Evolutionary conservation across 345 rosid species (phyloP), one percentile per base, ranked within the genome.

Genomic region (Populus nigra): DNA sequence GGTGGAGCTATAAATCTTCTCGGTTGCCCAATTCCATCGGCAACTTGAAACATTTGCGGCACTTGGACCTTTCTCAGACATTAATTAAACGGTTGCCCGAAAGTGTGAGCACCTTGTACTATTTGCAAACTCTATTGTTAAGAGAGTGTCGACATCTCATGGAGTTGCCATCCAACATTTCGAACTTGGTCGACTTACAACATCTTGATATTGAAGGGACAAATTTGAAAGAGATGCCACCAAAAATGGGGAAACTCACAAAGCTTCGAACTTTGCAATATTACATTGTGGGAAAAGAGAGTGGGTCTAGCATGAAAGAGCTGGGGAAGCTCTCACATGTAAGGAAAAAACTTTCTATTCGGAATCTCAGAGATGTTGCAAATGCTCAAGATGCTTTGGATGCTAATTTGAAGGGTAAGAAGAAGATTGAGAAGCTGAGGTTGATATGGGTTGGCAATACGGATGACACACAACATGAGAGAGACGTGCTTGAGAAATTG

Each of bases 11-110:
- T 5, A 27, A 62, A 11, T 43, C 47, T 43, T 43, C 62, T 8
- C 33, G 50, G 17, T 35, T 72, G 27, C 75, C 75, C 15, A n/a
- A 75, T 25, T 75, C 71, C 22, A 65, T 75, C 15, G 63, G 77
- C 11, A 15, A 65, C 55, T 20, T 75, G 63, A 75, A 65, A 25
- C 71, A 65, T 35, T 23, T 76, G 15, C 65, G 72, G 53, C 38
- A 67, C 20, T 20, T 76, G 43, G 55, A 68, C 69, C 62, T 76
- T 31, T 5, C 11, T 0, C 23, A 22, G 2, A 22, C 72, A 31
- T 9, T 22, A 53, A 76, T 76, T 5, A 8, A 8, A 50, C 22
- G 50, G 13, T 45, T 68, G 23, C 78, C 78, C 16, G 72, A 67
- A 66, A 33, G 31, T 45, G 25, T 76, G 29, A 22, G 73, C 33